Conservation (phyloP, 2,329 filamentous ascomycete species). For the Lasiodiplodia theobromae region DNA sequence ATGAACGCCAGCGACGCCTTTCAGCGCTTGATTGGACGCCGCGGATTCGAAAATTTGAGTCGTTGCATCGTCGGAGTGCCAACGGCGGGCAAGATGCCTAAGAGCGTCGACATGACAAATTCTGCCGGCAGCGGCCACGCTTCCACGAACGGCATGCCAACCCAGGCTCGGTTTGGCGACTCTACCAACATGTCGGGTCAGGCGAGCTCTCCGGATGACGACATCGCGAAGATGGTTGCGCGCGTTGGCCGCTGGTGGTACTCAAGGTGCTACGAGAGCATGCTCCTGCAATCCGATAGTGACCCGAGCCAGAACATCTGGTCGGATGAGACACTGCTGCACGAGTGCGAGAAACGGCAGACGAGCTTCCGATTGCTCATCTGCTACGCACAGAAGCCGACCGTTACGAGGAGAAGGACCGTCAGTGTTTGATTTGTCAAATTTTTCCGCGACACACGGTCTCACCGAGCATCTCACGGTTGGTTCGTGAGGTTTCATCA, state of each 20-base stretch:
- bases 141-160: constrained; percentile 2
- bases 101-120: constrained; percentile 35
- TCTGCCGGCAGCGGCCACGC: neutral
- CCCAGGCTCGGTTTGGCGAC: constrained; percentile 68
- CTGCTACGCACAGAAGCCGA: constrained; percentile 85
- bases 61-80: constrained; percentile 80
- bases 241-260: constrained; percentile 98
- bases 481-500: constrained; percentile 3
- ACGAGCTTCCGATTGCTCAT: constrained; percentile 91
- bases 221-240: constrained; percentile 90
- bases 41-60: constrained; percentile 76
- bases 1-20: constrained; percentile 58
- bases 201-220: constrained; percentile 65
- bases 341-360: constrained; percentile 84
- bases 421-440: constrained; percentile 53
- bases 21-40: constrained; percentile 70
- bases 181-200: neutral
- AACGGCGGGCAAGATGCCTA: constrained; percentile 61
- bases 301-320: constrained; percentile 71
- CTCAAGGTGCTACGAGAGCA: constrained; percentile 82
- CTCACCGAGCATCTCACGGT: constrained; percentile 1
- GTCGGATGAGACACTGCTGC: constrained; percentile 74
- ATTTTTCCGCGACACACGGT: neutral
- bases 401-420: constrained; percentile 54
- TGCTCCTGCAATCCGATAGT: constrained; percentile 3